These are phyloP conservation scores for Entomortierella beljakovae DNA, from an alignment of 192 early-diverging fungal genomes.

Conservation along the genomic window DNA sequence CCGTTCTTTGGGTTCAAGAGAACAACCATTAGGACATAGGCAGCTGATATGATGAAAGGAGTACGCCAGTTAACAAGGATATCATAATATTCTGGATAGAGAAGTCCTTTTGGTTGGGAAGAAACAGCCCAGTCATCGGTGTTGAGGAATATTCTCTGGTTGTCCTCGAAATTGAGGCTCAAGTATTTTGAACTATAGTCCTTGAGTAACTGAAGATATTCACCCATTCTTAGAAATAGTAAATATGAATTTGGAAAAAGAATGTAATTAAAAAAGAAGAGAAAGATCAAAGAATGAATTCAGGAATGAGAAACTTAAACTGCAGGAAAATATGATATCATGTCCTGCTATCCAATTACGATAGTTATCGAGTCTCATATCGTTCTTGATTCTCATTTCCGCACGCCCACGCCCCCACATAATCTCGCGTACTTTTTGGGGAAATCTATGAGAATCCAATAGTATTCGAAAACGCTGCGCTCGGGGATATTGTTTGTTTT, in stretches of 20 bases:
- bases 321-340: too few species aligned
- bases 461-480: too few species aligned
- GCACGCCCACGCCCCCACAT: too few species aligned
- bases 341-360: too few species aligned
- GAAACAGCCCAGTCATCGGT: conserved; percentile 47
- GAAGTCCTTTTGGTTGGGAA: conserved; percentile 36
- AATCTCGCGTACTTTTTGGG: too few species aligned
- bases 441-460: too few species aligned
- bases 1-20: conserved; percentile 43
- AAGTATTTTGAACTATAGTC: conserved; percentile 28
- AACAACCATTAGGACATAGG: conserved; percentile 53
- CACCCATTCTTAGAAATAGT: too few species aligned
- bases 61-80: conserved; percentile 54
- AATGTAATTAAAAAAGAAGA: conserved; percentile 7
- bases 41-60: conserved; percentile 21
- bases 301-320: too few species aligned
- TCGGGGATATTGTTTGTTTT: too few species aligned
- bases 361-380: too few species aligned
- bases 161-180: conserved; percentile 44
- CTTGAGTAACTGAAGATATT: conserved; percentile 28
- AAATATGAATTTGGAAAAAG: background rate
- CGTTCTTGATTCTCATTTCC: too few species aligned
- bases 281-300: conserved; percentile 4
- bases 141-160: conserved; percentile 42
- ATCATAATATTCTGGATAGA: conserved; percentile 53